Evolutionary conservation across 1,284 basidiomycete species (phyloP), one percentile per base, ranked within the genome.

Genomic region (Rhodotorula sp.): DNA sequence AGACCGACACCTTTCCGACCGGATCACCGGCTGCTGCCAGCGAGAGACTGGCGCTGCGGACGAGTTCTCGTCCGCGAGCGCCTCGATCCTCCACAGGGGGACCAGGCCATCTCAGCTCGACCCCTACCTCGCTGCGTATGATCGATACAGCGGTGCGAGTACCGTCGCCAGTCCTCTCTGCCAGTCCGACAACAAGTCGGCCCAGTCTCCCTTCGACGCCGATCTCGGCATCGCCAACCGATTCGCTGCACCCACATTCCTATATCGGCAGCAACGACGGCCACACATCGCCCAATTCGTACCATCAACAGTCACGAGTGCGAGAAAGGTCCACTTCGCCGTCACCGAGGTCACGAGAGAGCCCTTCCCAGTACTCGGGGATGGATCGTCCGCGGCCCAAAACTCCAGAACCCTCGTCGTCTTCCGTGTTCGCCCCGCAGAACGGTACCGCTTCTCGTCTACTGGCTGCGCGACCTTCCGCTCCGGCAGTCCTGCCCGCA

Each of bases 41-140:
- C 54, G 54, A 26, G n/a, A 14, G 7, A 26, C 54, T 70, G 16
- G 72, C 69, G 38, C 45, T 72, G 34, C 59, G 60, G 62, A 63
- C 63, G 55, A 66, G 66, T 26, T 66, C 68, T 23, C 52, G 72
- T 2, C 72, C 66, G 5, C 31, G 48, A 15, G 48, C 66, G 15
- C 66, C 66, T 1, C 48, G 66, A 5, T 57, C 66, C 18, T 38
- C 31, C 2, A 7, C 31, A 12, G 28, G 10, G 14, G 64, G 19
- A 4, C 57, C 28, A 31, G 15, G 55, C 4, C 21, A 31, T 34
- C 18, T 34, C 16, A 31, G 31, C 23, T 57, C 59, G 28, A 31
- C 52, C 28, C 18, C 28, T 15, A 48, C 45, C 10, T 4, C 45
- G 15, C 18, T 15, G 21, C 16, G 12, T 15, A 45, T 16, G 21